Base-by-base conservation (phyloP, 208 protist genomes). In the Acanthamoeba polyphaga region DNA sequence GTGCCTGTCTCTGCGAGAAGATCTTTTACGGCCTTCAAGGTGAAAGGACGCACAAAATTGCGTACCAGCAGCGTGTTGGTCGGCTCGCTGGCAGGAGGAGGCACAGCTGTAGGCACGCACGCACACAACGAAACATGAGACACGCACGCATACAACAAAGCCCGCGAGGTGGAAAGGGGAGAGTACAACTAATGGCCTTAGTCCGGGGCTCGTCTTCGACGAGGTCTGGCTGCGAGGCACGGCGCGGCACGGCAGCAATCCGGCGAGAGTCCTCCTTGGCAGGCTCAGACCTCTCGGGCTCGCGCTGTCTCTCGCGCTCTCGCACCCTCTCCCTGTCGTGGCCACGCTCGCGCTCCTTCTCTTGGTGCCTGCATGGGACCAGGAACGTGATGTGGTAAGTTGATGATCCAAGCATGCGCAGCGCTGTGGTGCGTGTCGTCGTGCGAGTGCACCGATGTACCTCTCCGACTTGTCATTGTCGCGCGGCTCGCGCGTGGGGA, bases 31-130 rank as follows among this genome's bases (percentile, higher is more conserved):
- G 91, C 91, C 55, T 85, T 94, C 46, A 94, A 46, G 34, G 91
- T 94, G 91, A 94, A 94, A 43, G 91, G 91, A 55, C 91, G 64
- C 38, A 94, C 91, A 94, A 94, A 94, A 85, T 94, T 94, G 46
- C 72, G 70, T 85, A 94, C 91, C 66, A 94, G 72, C 91, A 94
- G 91, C 38, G 91, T 94, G 66, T 43, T 94, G 51, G 91, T 94
- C 7, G 91, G 91, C 43, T 80, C 64, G 34, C 72, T 19, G 24
- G 46, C 49, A 24, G 91, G 53, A 27, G 91, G 46, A 53, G 91
- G 91, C 46, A 64, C 80, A 29, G 58, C 91, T 94, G 91, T 17
- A 10, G 24, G 7, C 0, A 66, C 60, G 5, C 60, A 66, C n/a
- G n/a, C n/a, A n/a, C n/a, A 60, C 55, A 49, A 87, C 0, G 74